Conservation (phyloP, 2,329 filamentous ascomycete genomes). For the Paecilomyces dactylethromorphus region DNA sequence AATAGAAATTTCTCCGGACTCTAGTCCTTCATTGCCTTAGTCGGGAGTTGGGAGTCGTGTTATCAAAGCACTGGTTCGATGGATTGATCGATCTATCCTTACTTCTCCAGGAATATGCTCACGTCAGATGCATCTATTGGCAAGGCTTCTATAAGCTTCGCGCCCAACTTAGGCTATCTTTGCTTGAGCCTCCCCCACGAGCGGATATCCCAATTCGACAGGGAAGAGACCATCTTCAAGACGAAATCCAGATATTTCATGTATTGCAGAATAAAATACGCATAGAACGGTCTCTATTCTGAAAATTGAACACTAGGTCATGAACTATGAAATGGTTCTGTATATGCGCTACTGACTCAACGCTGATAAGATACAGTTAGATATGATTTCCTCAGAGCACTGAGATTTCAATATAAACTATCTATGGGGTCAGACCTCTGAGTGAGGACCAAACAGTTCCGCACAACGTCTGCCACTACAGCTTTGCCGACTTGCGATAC, state of each 20-base stretch:
- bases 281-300: background rate
- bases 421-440: background rate
- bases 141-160: background rate
- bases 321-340: background rate
- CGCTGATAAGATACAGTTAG: background rate
- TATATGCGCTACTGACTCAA: background rate
- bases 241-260: background rate
- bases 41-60: background rate
- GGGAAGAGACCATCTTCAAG: background rate
- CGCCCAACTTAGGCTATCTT: background rate
- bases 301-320: background rate
- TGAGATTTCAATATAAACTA: background rate
- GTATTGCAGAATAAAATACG: background rate
- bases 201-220: background rate
- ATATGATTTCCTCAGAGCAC: conserved; percentile 5
- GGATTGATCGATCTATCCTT: background rate
- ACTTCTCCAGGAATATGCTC: background rate
- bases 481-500: conserved; percentile 32
- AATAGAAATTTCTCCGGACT: background rate
- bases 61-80: background rate
- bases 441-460: background rate
- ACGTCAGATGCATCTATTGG: background rate
- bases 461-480: conserved; percentile 25
- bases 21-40: background rate
- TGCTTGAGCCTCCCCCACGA: background rate